phyloP scores from a whole-genome alignment of 2,329 filamentous ascomycete genomes.

The Arachnomyces sp. region DNA sequence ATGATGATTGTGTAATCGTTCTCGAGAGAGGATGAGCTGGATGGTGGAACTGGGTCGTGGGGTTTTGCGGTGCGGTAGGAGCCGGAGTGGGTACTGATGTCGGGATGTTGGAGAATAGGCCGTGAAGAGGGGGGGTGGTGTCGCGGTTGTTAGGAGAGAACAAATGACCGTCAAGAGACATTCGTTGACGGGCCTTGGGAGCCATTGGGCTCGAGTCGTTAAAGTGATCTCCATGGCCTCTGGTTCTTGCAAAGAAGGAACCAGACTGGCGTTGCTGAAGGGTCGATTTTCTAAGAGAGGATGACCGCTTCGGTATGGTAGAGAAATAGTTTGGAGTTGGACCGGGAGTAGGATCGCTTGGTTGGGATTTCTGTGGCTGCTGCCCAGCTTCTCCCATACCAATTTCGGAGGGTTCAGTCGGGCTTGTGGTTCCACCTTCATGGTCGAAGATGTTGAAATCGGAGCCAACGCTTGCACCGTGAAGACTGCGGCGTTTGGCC shows the following conservation, averaged over 20 bases:
- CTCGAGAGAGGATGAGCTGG: constrained; percentile 72
- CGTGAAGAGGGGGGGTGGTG: constrained; percentile 53
- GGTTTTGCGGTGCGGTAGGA: constrained; percentile 21
- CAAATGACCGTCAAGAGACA: constrained; percentile 68
- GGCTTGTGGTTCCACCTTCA: constrained; percentile 20
- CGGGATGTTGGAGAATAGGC: constrained; percentile 42
- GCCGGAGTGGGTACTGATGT: constrained; percentile 40
- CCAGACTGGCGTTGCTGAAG: constrained; percentile 73
- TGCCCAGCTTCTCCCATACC: too few relatives aligned
- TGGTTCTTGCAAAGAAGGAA: constrained; percentile 42
- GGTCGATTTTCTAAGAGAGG: constrained; percentile 76
- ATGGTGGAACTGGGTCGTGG: constrained; percentile 35
- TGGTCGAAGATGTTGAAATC: constrained; percentile 71
- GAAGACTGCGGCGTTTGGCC: constrained; percentile 81
- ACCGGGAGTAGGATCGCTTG: constrained; percentile 1
- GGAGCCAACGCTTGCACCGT: constrained; percentile 57
- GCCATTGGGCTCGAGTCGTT: constrained; percentile 45
- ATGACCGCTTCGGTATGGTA: constrained; percentile 58
- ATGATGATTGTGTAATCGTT: constrained; percentile 78
- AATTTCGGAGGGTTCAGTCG: constrained; percentile 19
- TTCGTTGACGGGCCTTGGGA: constrained; percentile 57
- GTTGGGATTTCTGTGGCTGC: too few relatives aligned
- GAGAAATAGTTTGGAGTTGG: constrained; percentile 41
- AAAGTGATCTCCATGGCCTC: constrained; percentile 23
- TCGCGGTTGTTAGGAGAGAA: constrained; percentile 58